phyloP scores from a whole-genome alignment of 2,329 filamentous ascomycete species.

The Exophiala aquamarina region DNA sequence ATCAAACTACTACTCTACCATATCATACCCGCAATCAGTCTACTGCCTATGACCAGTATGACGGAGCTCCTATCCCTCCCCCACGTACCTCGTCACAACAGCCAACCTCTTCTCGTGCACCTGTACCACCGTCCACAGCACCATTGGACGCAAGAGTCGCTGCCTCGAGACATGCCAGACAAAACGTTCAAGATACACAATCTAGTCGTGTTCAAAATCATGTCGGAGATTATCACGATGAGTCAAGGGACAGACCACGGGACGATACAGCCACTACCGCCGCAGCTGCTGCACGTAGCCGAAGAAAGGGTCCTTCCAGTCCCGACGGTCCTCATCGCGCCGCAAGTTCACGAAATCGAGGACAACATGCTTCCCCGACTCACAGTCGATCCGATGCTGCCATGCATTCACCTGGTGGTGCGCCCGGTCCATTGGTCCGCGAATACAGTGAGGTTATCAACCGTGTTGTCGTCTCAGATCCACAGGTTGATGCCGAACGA shows the following conservation, averaged over 20 bases:
- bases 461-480: slow-evolving; percentile 73
- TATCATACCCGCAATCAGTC: slow-evolving; percentile 34
- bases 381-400: slow-evolving; percentile 39
- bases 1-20: slow-evolving; percentile 16
- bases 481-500: slow-evolving; percentile 69
- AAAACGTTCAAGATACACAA: slow-evolving; percentile 31
- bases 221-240: slow-evolving; percentile 43
- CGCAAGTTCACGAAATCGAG: slow-evolving; percentile 41
- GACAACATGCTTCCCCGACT: slow-evolving; percentile 35
- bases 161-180: slow-evolving; percentile 42
- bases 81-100: slow-evolving; percentile 79
- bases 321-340: slow-evolving; percentile 48
- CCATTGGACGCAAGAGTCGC: slow-evolving; percentile 37
- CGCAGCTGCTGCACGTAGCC: slow-evolving; percentile 40
- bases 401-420: slow-evolving; percentile 57
- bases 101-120: slow-evolving; percentile 38
- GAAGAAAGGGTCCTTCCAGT: slow-evolving; percentile 48
- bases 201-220: slow-evolving; percentile 36
- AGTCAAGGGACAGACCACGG: slow-evolving; percentile 38
- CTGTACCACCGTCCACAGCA: slow-evolving; percentile 39
- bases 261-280: slow-evolving; percentile 35
- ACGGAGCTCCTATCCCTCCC: slow-evolving; percentile 67
- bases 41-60: slow-evolving; percentile 52
- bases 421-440: slow-evolving; percentile 62
- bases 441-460: slow-evolving; percentile 80